Evolutionary conservation across 805 yeast species (phyloP), one percentile per base, ranked within the genome.

Genomic region (Cephaloascus albidus): DNA sequence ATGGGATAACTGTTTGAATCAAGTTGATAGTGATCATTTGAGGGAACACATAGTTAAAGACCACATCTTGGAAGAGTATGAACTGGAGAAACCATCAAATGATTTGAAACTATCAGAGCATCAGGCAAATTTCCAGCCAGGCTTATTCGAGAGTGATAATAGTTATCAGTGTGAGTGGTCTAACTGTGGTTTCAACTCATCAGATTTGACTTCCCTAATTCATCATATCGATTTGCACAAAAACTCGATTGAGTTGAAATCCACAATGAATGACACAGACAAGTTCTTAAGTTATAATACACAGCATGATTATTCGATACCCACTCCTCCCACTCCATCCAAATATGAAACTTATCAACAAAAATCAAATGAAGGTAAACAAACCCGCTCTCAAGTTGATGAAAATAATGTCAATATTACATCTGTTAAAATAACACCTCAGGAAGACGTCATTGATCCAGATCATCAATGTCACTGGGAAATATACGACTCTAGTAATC

Each of bases 121-220:
- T 27, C 35, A 39, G 3, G 38, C 26, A n/a, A 19, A 30, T 4
- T 30, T 38, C 2, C 33, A 42, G 12, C 18, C 20, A 32, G 17
- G 18, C 17, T 33, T 33, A 36, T 20, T 12, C 36, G 34, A 18
- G 20, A 33, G 15, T n/a, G 35, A 20, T 23, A 26, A 38, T 15
- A 20, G 18, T 8, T 64, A 57, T 38, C 63, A 69, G 37, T 88
- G 96, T 61, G 86, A 79, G 51, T 87, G 95, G 96, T 60, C 65
- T 40, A 70, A 78, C 39, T 88, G 96, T 67, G 61, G 71, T 34
- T 85, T 69, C 52, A 62, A 64, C 17, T 68, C 82, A 20, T 53
- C 60, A 15, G 78, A 77, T 47, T 52, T 81, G 36, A 63, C 76
- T 23, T 54, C 70, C 4, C 60, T 88, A 23, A 57, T 84, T 10